Evolutionary conservation across 2,329 filamentous ascomycete genomes (phyloP), one percentile per base, ranked within the genome.

Genomic region (Chrysosporium queenslandicum): DNA sequence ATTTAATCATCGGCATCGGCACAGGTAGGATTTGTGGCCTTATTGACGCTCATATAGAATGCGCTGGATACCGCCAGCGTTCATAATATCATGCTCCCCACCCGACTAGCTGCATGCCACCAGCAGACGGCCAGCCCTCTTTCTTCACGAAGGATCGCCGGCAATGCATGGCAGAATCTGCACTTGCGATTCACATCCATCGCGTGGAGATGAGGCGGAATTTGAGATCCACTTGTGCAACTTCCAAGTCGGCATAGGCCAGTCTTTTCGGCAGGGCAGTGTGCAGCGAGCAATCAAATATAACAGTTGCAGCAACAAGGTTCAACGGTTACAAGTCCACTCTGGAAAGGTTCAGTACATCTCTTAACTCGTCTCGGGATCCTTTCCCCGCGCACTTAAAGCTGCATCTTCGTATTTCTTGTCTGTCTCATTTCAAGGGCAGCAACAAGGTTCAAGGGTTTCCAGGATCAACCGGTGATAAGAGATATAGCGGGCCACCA

Each of bases 21-120:
- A 23, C 6, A 8, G 4, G 23, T 32, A n/a, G n/a, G n/a, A n/a
- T n/a, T n/a, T n/a, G 43, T 34, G 43, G 27, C 9, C 27, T 29
- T 32, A 18, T 45, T 32, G 14, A 32, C 20, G 41, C n/a, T 23
- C 8, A 40, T 23, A 23, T 4, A 21, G 6, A 9, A 40, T 37
- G 20, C 18, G 25, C 25, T n/a, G 20, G 25, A 30, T 21, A 30
- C 41, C 25, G 25, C 41, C 41, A 30, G 29, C 9, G 18, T 27
- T 46, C 16, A 3, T 14, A 32, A 2, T 25, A 12, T 18, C n/a
- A 5, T 18, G n/a, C 25, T 18, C 29, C 29, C 43, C 18, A 30
- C 43, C 18, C 27, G 8, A 16, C 25, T 46, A 46, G 27, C 27
- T 46, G 43, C 43, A 46, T 46, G 43, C 43, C 25, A 32, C n/a